Evolutionary conservation across 1,284 basidiomycete species (phyloP), one percentile per base, ranked within the genome.

Genomic region (Cryptococcus floricola): DNA sequence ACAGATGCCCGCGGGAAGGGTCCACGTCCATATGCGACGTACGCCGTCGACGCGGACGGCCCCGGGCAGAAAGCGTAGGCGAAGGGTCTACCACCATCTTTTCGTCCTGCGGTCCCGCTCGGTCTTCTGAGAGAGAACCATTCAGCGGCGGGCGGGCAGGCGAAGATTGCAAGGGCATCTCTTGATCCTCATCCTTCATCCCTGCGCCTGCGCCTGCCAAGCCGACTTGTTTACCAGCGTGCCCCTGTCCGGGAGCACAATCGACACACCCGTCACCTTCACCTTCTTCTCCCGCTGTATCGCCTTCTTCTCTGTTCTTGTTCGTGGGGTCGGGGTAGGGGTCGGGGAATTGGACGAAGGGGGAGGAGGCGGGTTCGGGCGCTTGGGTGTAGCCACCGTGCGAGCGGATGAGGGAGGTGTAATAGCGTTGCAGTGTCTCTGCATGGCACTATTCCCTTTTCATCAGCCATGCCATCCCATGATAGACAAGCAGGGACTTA

Each of bases 401-500:
- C 0, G 74, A 75, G 5, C 67, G 64, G 48, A 78, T 78, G 25
- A 78, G 65, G 19, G 74, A 77, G n/a, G 76, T 67, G 64, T 78
- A 78, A 57, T 78, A 78, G 19, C 70, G 63, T 50, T 78, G 77
- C 1, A 78, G 58, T 18, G 77, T 62, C 42, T 76, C 74, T 1
- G 73, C 70, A 39, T 73, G 73, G 63, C 75, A 77, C 76, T 78
- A 65, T 34, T n/a, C n/a, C 10, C 8, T 16, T 46, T 59, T 37
- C 53, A 59, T 28, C 23, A 39, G 45, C 28, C 18, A 31, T 10
- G 19, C 37, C 41, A 23, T 23, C 28, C 37, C n/a, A 10, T 5
- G 38, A 51, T 19, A 41, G 14, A 28, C 8, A 27, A 27, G 28
- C 28, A n/a, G 5, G 5, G 16, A 78, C 91, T 84, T 75, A 95